Evolutionary conservation across 140 eudicot species (phyloP).

Genomic region (Stevia rebaudiana): DNA sequence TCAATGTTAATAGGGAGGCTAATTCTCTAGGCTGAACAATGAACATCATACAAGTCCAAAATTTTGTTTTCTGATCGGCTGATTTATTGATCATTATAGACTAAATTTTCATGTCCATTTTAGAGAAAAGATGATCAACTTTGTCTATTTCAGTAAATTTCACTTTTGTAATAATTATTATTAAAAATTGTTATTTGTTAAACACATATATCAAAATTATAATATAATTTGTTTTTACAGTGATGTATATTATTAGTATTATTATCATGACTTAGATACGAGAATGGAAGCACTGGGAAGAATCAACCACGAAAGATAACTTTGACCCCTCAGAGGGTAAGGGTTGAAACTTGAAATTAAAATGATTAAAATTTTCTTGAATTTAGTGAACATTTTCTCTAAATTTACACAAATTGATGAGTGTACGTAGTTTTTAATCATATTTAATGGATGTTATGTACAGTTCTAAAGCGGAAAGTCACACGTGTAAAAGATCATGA

Average conservation of each 20-base stretch:
- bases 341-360: not conserved
- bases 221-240: too few species aligned
- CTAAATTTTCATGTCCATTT: too few species aligned
- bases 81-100: too few species aligned
- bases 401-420: not conserved
- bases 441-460: not conserved
- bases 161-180: too few species aligned
- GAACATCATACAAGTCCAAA: too few species aligned
- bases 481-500: constrained; percentile 52
- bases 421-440: not conserved
- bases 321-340: constrained; percentile 49
- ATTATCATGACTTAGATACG: constrained; percentile 38
- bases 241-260: too few species aligned
- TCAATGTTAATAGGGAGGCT: too few species aligned
- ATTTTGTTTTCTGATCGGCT: too few species aligned
- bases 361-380: not conserved
- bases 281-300: constrained; percentile 77
- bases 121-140: too few species aligned
- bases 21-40: too few species aligned
- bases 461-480: constrained; percentile 36
- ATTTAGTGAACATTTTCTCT: not conserved
- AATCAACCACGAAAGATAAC: constrained; percentile 29
- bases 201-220: too few species aligned
- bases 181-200: not conserved
- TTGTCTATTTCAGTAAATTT: too few species aligned